phyloP scores from a whole-genome alignment of 352 stramenopile genomes.

The Phytophthora sojae region DNA sequence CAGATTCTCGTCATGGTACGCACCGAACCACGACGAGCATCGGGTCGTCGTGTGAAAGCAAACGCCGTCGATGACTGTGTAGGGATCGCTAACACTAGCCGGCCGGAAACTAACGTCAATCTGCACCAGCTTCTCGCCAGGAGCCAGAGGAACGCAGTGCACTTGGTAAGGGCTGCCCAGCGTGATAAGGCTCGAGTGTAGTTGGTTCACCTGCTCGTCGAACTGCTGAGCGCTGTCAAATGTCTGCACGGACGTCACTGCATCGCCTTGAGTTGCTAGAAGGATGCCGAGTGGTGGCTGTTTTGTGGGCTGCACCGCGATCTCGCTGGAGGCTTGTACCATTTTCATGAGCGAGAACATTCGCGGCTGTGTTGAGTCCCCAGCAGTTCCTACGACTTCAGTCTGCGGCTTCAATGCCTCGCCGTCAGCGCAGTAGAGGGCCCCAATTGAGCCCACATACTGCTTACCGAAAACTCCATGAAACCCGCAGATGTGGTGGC shows the following conservation, averaged over 20 bases:
- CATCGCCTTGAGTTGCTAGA: slow-evolving; percentile 28
- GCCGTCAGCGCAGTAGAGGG: slow-evolving; percentile 36
- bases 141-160: slow-evolving; percentile 40
- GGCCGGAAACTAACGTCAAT: slow-evolving; percentile 50
- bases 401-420: not conserved
- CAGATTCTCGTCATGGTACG: slow-evolving; percentile 41
- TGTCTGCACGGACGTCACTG: slow-evolving; percentile 40
- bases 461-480: slow-evolving; percentile 44
- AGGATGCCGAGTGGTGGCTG: slow-evolving; percentile 31
- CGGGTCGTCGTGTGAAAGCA: slow-evolving; percentile 67
- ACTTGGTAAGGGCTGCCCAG: slow-evolving; percentile 37
- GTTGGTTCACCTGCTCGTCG: slow-evolving; percentile 37
- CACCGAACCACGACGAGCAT: slow-evolving; percentile 68
- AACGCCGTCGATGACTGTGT: slow-evolving; percentile 50
- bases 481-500: slow-evolving; percentile 46
- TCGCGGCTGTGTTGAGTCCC: not conserved
- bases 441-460: slow-evolving; percentile 49
- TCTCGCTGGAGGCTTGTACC: slow-evolving; percentile 20
- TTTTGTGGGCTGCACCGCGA: not conserved
- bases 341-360: slow-evolving; percentile 31
- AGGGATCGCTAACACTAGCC: slow-evolving; percentile 5
- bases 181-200: slow-evolving; percentile 32
- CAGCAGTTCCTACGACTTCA: not conserved
- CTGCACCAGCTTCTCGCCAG: slow-evolving; percentile 54
- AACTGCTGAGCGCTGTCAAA: slow-evolving; percentile 41